These are phyloP conservation scores for Metschnikowia orientalis DNA, from an alignment of 805 yeast species.

Conservation along the genomic window DNA sequence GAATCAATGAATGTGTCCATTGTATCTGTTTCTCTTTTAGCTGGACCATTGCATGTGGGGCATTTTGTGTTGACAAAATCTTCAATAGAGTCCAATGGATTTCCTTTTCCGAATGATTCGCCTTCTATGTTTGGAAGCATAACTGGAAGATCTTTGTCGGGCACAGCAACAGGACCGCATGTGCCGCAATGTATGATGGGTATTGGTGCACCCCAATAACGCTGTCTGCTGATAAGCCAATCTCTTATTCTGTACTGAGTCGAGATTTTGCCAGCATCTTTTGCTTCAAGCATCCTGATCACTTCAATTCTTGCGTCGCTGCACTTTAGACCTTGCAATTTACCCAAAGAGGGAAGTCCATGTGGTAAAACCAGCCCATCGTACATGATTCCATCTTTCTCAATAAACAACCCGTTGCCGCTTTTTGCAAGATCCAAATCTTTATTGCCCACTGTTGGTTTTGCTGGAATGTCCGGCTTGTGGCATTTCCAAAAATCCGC, in stretches of 20 bases:
- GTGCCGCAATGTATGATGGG: conserved; percentile 83
- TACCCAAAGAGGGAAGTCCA: conserved; percentile 29
- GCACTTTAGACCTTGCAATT: conserved; percentile 46
- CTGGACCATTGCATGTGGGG: conserved; percentile 71
- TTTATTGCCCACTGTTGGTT: conserved; percentile 44
- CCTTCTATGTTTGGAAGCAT: conserved; percentile 60
- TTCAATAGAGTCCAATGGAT: conserved; percentile 51
- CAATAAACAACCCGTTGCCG: conserved; percentile 43
- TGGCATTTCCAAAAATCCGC: conserved; percentile 72
- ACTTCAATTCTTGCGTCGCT: conserved; percentile 51
- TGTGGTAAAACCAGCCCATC: conserved; percentile 23
- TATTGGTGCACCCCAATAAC: conserved; percentile 99
- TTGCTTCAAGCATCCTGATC: conserved; percentile 34
- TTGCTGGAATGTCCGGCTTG: conserved; percentile 41
- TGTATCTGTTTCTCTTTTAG: conserved; percentile 91
- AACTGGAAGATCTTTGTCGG: conserved; percentile 83
- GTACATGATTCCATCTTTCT: conserved; percentile 38
- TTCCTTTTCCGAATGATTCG: conserved; percentile 60
- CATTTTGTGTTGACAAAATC: conserved; percentile 72
- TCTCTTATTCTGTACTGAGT: conserved; percentile 71
- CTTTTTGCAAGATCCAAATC: conserved; percentile 12
- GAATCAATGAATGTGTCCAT: conserved; percentile 99
- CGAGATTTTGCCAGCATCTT: conserved; percentile 42
- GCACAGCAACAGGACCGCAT: conserved; percentile 93
- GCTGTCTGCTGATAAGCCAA: conserved; percentile 91